Percentiles rank a stretch among this genome's conserved stretches.
phyloP scores from a whole-genome alignment of 2,329 filamentous ascomycete genomes.

The Aspergillus spinulosporus region DNA sequence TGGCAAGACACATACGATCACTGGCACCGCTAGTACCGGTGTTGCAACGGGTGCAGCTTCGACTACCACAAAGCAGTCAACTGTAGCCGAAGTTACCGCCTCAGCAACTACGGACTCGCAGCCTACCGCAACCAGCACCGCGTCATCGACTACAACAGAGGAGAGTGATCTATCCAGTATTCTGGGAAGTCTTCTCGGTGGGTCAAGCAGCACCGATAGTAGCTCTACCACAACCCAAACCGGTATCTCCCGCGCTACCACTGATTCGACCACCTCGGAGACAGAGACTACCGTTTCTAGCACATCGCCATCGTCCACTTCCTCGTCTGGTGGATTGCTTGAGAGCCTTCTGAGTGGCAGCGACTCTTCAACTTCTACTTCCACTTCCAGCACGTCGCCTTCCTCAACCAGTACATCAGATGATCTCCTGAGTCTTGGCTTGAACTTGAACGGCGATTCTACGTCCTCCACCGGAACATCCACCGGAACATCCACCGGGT shows the following conservation, averaged over 20 bases:
- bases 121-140: neutral
- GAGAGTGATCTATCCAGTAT: neutral
- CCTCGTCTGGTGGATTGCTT: too few relatives aligned
- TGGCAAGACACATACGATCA: slow-evolving; percentile 28
- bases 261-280: slow-evolving; percentile 6
- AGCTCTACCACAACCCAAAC: neutral
- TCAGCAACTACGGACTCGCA: slow-evolving; percentile 10
- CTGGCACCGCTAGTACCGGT: slow-evolving; percentile 14
- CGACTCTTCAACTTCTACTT: neutral
- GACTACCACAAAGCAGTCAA: slow-evolving; percentile 16
- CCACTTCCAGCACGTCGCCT: neutral
- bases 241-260: neutral
- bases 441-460: neutral
- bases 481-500: neutral
- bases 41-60: slow-evolving; percentile 14
- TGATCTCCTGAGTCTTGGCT: neutral
- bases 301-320: neutral
- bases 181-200: slow-evolving; percentile 1
- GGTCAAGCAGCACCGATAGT: neutral
- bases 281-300: neutral
- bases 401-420: neutral
- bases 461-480: neutral
- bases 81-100: slow-evolving; percentile 6
- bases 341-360: too few relatives aligned
- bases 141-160: neutral